Conservation (phyloP, 1,139 yeast species). For the Hemisphaericaspora lyxosophila region DNA sequence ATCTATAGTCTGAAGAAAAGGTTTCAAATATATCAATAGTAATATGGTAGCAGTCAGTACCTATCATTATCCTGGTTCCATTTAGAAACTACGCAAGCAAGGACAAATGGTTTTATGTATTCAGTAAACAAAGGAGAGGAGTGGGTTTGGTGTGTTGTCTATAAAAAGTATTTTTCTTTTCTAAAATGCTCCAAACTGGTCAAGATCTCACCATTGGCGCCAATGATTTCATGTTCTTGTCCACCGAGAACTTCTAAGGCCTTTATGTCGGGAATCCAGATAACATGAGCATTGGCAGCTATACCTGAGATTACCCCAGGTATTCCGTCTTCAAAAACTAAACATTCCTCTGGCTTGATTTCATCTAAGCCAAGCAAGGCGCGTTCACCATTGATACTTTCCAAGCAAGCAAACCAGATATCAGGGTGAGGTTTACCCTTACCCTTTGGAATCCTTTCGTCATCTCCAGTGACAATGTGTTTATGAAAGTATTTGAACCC, state of each 20-base stretch:
- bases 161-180: slow-evolving; percentile 41
- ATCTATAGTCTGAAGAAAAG: slow-evolving; percentile 30
- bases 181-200: slow-evolving; percentile 56
- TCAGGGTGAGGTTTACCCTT: slow-evolving; percentile 93
- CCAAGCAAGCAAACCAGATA: slow-evolving; percentile 83
- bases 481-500: slow-evolving; percentile 64
- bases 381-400: slow-evolving; percentile 56
- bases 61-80: slow-evolving; percentile 42
- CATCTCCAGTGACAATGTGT: slow-evolving; percentile 86
- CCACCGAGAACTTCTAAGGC: slow-evolving; percentile 55
- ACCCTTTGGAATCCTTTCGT: slow-evolving; percentile 74
- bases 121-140: not conserved
- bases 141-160: not conserved
- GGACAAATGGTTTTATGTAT: no score
- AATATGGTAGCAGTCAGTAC: slow-evolving; percentile 45
- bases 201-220: slow-evolving; percentile 58
- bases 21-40: slow-evolving; percentile 25
- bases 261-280: slow-evolving; percentile 88
- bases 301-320: slow-evolving; percentile 83
- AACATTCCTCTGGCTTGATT: slow-evolving; percentile 71
- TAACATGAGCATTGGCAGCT: slow-evolving; percentile 80
- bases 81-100: no score
- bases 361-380: slow-evolving; percentile 33
- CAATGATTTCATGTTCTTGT: slow-evolving; percentile 46
- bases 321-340: slow-evolving; percentile 91